Percentiles rank a stretch among this genome's conserved stretches.
Evolutionary conservation across 2,329 filamentous ascomycete species (phyloP).

Genomic region (Colletotrichum sp.): DNA sequence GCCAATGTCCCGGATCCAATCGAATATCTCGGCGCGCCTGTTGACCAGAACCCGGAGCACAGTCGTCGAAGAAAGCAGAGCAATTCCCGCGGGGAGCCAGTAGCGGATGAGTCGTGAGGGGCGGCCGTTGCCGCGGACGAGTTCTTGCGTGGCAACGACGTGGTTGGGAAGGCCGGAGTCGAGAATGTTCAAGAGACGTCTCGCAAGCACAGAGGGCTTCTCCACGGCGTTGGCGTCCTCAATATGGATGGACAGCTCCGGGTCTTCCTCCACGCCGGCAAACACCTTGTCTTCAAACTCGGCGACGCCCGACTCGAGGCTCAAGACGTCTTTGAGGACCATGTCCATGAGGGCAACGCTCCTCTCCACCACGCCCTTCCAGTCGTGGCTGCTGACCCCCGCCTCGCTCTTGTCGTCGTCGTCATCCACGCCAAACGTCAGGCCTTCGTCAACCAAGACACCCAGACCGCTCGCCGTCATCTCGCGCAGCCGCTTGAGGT

Average conservation of each 20-base stretch:
- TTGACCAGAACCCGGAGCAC: slow-evolving; percentile 80
- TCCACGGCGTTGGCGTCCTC: slow-evolving; percentile 49
- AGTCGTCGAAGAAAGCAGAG: slow-evolving; percentile 81
- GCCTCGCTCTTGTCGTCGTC: slow-evolving; percentile 56
- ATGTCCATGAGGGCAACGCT: slow-evolving; percentile 88
- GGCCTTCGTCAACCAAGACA: slow-evolving; percentile 83
- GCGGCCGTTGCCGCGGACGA: slow-evolving; percentile 72
- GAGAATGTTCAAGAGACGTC: slow-evolving; percentile 73
- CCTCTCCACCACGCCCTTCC: slow-evolving; percentile 77
- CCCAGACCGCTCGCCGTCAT: slow-evolving; percentile 88
- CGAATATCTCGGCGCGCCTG: slow-evolving; percentile 75
- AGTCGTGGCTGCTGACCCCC: slow-evolving; percentile 54
- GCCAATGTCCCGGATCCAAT: slow-evolving; percentile 82
- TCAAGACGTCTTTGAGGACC: slow-evolving; percentile 75
- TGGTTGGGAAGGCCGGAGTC: slow-evolving; percentile 73
- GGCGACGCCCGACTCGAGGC: slow-evolving; percentile 64
- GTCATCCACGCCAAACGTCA: slow-evolving; percentile 69
- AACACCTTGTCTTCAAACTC: slow-evolving; percentile 73
- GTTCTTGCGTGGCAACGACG: slow-evolving; percentile 54
- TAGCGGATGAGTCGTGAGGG: slow-evolving; percentile 81
- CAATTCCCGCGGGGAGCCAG: slow-evolving; percentile 78
- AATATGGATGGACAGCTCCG: slow-evolving; percentile 59
- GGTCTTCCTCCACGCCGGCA: slow-evolving; percentile 65
- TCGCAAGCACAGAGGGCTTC: slow-evolving; percentile 66
- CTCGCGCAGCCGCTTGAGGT: slow-evolving; percentile 74